Base-by-base conservation (phyloP, 164 flowering plant species). In the Malania oleifera region DNA sequence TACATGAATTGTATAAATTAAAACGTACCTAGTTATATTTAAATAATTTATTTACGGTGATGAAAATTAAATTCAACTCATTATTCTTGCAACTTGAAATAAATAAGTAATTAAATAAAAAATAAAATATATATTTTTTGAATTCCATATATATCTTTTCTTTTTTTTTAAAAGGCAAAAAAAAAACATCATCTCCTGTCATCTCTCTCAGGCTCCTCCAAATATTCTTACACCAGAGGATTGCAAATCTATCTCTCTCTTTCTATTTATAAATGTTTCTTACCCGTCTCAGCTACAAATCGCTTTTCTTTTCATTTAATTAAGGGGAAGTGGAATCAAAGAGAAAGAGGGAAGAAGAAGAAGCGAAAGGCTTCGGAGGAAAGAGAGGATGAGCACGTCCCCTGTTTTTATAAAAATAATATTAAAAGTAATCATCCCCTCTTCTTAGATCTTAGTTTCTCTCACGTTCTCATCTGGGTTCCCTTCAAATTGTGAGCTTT, bases 201-300 rank as follows among this genome's bases (percentile, higher is more conserved):
- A 66, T 62, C 66, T 60, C 68, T 53, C 63, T 47, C 62, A 54
- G 70, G 57, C 71, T 60, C 71, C 73, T 73, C 74, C 64, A 70
- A 76, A 76, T 73, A 74, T 77, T 77, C 75, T 73, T 71, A 66
- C 60, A 73, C 71, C 77, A 66, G 70, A 66, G 74, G 67, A 71
- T 62, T 57, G 61, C 64, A 65, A 28, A 27, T 26, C 54, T 13
- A 12, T 18, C 29, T 64, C 63, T 56, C 64, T 67, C 70, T 52
- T 49, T 55, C 56, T 54, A 20, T 53, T 46, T 72, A 66, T 53
- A 64, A 55, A n/a, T 43, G 13, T 31, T 45, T 41, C 43, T 39
- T 19, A 43, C 62, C 66, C 51, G 28, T 74, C 43, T 47, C 54
- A 63, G 63, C 72, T 52, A 54, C 61, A 54, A 70, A 61, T 66